These are phyloP conservation scores for Canariomyces notabilis DNA, from an alignment of 2,329 filamentous ascomycete species.

Conservation along the genomic window DNA sequence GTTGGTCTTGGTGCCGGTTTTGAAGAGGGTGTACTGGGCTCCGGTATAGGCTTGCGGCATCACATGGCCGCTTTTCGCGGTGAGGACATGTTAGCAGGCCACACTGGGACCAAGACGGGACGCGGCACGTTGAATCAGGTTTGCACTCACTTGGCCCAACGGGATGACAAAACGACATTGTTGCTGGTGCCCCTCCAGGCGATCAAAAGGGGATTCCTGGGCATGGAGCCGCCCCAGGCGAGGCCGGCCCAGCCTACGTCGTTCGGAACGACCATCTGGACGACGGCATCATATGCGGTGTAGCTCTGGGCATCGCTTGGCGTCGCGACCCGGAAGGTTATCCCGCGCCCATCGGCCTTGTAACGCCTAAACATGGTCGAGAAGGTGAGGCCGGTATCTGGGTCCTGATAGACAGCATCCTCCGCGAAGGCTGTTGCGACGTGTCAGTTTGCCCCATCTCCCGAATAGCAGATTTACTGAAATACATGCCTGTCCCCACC, in stretches of 20 bases:
- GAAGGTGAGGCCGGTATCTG: conserved; percentile 40
- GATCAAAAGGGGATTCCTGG: conserved; percentile 40
- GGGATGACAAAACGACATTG: conserved; percentile 35
- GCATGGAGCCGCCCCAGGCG: conserved; percentile 45
- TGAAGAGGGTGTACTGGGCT: conserved; percentile 31
- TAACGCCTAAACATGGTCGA: conserved; percentile 28
- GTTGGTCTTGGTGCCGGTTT: conserved; percentile 35
- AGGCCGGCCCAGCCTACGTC: conserved; percentile 44
- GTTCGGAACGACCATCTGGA: conserved; percentile 39
- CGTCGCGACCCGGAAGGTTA: conserved; percentile 25
- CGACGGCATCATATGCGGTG: conserved; percentile 21
- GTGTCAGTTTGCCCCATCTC: conserved; percentile 1
- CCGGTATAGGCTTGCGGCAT: conserved; percentile 29
- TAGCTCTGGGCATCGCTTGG: conserved; percentile 15
- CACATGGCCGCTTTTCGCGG: conserved; percentile 26
- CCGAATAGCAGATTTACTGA: too few species aligned
- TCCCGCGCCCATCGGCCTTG: conserved; percentile 33
- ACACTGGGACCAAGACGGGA: too few species aligned
- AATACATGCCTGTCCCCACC: conserved; percentile 15
- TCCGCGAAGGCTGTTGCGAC: conserved; percentile 11
- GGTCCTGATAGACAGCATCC: conserved; percentile 29
- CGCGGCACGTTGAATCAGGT: too few species aligned
- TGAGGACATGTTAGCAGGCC: conserved; percentile 17
- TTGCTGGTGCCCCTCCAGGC: conserved; percentile 37
- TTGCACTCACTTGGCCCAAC: conserved; percentile 40